Evolutionary conservation across 1,284 basidiomycete genomes (phyloP).

Genomic region (Tremellales sp.): DNA sequence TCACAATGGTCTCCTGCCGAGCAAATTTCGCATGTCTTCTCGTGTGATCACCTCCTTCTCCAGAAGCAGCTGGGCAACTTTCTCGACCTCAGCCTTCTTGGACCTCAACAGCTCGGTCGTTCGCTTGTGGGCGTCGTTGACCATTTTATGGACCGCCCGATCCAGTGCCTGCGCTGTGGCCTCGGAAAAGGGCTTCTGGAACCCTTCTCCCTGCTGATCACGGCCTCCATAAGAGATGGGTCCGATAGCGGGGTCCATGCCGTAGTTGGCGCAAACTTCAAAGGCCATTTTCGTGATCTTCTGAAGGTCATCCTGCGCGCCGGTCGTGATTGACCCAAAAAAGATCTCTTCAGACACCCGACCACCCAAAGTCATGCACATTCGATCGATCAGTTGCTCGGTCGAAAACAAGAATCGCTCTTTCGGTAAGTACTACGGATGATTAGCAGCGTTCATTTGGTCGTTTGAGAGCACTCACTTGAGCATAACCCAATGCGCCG

Average conservation of each 20-base stretch:
- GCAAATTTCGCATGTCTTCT: conserved; percentile 45
- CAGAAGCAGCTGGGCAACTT: conserved; percentile 83
- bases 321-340: conserved; percentile 94
- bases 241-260: conserved; percentile 92
- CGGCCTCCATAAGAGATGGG: conserved; percentile 91
- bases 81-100: conserved; percentile 85
- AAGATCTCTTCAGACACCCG: conserved; percentile 98
- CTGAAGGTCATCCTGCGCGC: conserved; percentile 94
- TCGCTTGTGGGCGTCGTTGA: conserved; percentile 78
- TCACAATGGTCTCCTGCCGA: conserved; percentile 41
- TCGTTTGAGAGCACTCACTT: conserved; percentile 54
- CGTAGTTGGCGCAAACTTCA: conserved; percentile 85
- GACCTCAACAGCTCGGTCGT: conserved; percentile 78
- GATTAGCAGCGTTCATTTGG: conserved; percentile 5
- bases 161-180: conserved; percentile 94
- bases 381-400: conserved; percentile 89
- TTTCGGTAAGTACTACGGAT: conserved; percentile 77
- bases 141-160: conserved; percentile 87
- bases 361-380: conserved; percentile 99
- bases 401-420: conserved; percentile 95
- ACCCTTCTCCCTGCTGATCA: conserved; percentile 75
- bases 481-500: conserved; percentile 93
- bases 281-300: conserved; percentile 99
- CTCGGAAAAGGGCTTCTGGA: conserved; percentile 98
- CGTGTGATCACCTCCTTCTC: conserved; percentile 94